Percentiles rank a stretch among this genome's conserved stretches.
Conservation (phyloP, 805 yeast genomes). For the Vanderwaltozyma verrucispora region DNA sequence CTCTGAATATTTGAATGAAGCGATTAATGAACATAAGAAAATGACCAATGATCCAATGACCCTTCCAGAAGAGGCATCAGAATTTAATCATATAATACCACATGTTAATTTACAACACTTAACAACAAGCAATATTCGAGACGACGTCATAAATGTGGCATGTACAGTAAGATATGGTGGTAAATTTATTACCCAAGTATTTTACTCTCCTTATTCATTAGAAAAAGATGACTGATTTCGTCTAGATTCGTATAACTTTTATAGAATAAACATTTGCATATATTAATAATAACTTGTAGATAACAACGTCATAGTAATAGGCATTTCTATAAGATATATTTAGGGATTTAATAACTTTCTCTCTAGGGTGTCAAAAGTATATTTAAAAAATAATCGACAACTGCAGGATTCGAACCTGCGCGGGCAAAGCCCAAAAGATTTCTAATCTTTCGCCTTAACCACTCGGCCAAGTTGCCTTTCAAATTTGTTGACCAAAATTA, state of each 20-base stretch:
- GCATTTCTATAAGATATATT: too few relatives aligned
- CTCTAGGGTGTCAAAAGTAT: too few relatives aligned
- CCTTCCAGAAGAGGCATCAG: not conserved
- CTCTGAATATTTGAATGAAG: not conserved
- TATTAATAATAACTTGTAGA: too few relatives aligned
- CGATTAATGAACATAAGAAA: not conserved
- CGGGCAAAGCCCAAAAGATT: constrained; percentile 48
- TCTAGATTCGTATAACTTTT: too few relatives aligned
- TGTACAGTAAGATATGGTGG: constrained; percentile 69
- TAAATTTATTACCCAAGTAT: constrained; percentile 65
- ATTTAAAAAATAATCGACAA: constrained; percentile 37
- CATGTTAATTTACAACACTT: constrained; percentile 71
- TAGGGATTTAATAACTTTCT: too few relatives aligned
- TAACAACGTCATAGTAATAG: too few relatives aligned
- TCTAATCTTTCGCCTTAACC: constrained; percentile 55
- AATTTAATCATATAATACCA: constrained; percentile 11
- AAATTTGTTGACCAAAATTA: too few relatives aligned
- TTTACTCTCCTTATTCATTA: constrained; percentile 45
- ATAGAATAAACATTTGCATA: too few relatives aligned
- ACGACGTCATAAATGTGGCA: constrained; percentile 58
- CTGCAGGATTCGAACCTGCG: constrained; percentile 65
- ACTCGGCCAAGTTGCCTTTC: constrained; percentile 50
- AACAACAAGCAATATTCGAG: constrained; percentile 60
- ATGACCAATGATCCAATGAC: not conserved
- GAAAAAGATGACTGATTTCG: too few relatives aligned